phyloP scores from a whole-genome alignment of 2,329 filamentous ascomycete genomes.

The Emergomyces orientalis region DNA sequence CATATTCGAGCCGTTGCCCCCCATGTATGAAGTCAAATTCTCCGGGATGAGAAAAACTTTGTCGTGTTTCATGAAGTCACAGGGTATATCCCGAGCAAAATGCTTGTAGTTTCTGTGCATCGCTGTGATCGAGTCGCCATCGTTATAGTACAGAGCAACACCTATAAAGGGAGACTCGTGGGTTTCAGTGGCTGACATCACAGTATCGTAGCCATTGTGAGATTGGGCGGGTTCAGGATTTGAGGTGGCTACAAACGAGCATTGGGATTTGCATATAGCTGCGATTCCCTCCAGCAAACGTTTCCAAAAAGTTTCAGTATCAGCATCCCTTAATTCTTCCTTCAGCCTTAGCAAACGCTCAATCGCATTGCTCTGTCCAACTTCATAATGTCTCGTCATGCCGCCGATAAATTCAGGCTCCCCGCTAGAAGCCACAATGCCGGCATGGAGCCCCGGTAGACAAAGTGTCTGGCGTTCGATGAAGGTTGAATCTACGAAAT shows the following conservation, averaged over 20 bases:
- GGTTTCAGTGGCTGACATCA: constrained; percentile 49
- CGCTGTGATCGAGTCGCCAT: constrained; percentile 45
- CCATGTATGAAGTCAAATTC: constrained; percentile 48
- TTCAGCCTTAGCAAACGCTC: constrained; percentile 55
- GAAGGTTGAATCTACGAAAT: neutral
- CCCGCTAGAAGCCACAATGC: neutral
- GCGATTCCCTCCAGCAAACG: constrained; percentile 56
- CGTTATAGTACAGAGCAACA: constrained; percentile 57
- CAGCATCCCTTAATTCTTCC: constrained; percentile 42
- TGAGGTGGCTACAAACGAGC: constrained; percentile 51
- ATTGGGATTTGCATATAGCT: constrained; percentile 54
- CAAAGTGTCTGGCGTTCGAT: constrained; percentile 4
- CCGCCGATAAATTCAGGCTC: neutral
- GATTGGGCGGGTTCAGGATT: constrained; percentile 55
- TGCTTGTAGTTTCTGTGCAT: constrained; percentile 55
- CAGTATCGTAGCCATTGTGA: constrained; percentile 48
- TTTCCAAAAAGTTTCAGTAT: constrained; percentile 55
- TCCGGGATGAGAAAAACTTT: constrained; percentile 61
- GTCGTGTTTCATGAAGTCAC: constrained; percentile 61
- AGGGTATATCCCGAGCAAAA: constrained; percentile 55
- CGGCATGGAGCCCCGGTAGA: neutral
- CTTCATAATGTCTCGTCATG: constrained; percentile 27
- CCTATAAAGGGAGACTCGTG: constrained; percentile 55
- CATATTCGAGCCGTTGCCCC: constrained; percentile 49
- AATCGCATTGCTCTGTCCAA: constrained; percentile 50